phyloP scores from a whole-genome alignment of 768 basidiomycete genomes.

The Russula virescens region DNA sequence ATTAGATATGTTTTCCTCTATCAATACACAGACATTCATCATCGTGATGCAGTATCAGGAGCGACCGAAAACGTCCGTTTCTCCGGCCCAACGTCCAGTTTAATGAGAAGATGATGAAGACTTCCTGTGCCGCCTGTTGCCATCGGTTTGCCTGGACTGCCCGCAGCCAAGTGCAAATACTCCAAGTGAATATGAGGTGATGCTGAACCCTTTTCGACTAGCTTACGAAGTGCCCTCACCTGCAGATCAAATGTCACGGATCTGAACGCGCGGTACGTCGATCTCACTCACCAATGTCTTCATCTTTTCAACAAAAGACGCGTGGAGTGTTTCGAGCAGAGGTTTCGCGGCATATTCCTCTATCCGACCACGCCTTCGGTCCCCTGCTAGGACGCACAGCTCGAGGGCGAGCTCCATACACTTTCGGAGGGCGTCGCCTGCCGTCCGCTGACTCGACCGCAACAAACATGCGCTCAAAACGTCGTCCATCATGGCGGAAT shows the following conservation, averaged over 20 bases:
- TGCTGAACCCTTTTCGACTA: constrained; percentile 45
- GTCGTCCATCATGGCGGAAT: constrained; percentile 65
- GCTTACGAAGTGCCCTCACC: constrained; percentile 50
- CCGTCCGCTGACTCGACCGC: constrained; percentile 58
- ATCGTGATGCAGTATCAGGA: neutral
- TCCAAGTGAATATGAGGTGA: constrained; percentile 23
- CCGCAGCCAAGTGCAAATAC: constrained; percentile 18
- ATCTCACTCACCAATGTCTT: constrained; percentile 46
- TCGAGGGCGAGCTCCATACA: constrained; percentile 62
- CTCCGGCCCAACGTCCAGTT: constrained; percentile 17
- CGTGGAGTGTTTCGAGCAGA: constrained; percentile 47
- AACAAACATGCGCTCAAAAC: constrained; percentile 73
- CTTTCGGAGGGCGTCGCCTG: constrained; percentile 58
- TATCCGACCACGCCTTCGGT: constrained; percentile 46
- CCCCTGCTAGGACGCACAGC: constrained; percentile 59
- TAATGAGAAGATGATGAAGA: constrained; percentile 24
- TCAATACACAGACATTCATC: neutral
- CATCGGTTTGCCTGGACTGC: constrained; percentile 9
- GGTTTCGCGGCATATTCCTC: constrained; percentile 63
- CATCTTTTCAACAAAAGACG: constrained; percentile 51
- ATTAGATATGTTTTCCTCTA: constrained; percentile 16
- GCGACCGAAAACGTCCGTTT: neutral
- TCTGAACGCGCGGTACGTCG: neutral
- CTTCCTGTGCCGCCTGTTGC: constrained; percentile 20
- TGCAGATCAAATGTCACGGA: constrained; percentile 29